phyloP scores from a whole-genome alignment of 2,329 filamentous ascomycete species.

The Sphaceloma murrayae region DNA sequence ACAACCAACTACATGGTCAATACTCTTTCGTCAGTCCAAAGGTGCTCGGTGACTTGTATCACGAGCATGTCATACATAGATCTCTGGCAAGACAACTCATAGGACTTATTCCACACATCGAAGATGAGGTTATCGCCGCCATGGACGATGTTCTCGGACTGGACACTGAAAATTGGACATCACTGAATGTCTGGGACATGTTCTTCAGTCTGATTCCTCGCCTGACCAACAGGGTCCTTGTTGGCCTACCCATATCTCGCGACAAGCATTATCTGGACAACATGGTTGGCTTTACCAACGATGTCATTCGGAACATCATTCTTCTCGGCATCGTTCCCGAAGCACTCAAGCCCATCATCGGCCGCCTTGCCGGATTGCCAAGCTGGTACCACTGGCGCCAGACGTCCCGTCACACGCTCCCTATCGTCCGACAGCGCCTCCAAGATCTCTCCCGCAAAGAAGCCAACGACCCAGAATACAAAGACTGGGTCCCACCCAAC shows the following conservation, averaged over 20 bases:
- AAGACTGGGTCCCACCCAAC: constrained; percentile 38
- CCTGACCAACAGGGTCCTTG: constrained; percentile 37
- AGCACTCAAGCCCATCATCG: constrained; percentile 42
- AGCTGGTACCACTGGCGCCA: constrained; percentile 42
- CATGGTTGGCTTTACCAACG: constrained; percentile 43
- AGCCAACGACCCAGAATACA: constrained; percentile 33
- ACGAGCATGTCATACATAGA: constrained; percentile 35
- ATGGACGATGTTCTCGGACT: constrained; percentile 31
- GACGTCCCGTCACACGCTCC: constrained; percentile 35
- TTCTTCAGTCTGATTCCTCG: constrained; percentile 33
- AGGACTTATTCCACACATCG: constrained; percentile 30
- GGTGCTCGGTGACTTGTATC: constrained; percentile 32
- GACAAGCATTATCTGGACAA: constrained; percentile 40
- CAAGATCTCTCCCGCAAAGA: constrained; percentile 38
- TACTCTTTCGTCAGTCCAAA: constrained; percentile 32
- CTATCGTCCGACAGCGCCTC: constrained; percentile 44
- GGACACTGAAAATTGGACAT: constrained; percentile 31
- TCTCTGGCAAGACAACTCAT: constrained; percentile 34
- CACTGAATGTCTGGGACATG: constrained; percentile 30
- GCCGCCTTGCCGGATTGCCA: constrained; percentile 36
- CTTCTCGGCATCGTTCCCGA: constrained; percentile 40
- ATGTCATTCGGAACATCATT: constrained; percentile 31
- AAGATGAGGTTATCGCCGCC: constrained; percentile 30
- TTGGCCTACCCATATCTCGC: constrained; percentile 38
- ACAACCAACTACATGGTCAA: constrained; percentile 31